Percentiles rank a stretch among this genome's conserved stretches.
Conservation (phyloP, 331 rosid species). For the Cucumis variabilis region DNA sequence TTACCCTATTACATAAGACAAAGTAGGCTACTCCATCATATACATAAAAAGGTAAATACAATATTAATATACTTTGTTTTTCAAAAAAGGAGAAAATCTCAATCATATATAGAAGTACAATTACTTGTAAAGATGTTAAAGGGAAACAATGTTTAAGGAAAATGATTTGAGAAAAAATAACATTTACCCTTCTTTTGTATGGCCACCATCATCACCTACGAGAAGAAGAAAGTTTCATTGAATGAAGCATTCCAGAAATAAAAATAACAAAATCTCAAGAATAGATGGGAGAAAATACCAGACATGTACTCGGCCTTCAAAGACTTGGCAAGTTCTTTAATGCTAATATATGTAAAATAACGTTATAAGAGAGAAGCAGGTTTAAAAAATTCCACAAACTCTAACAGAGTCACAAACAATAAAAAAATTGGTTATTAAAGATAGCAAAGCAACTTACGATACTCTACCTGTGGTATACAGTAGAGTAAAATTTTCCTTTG, state of each 20-base stretch:
- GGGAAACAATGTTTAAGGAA: background rate
- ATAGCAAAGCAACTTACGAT: constrained; percentile 56
- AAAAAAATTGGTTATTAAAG: background rate
- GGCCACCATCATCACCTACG: constrained; percentile 50
- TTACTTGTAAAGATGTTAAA: background rate
- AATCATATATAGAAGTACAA: background rate
- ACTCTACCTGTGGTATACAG: constrained; percentile 66
- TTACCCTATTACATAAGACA: background rate
- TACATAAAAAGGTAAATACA: background rate
- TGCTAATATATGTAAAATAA: constrained; percentile 83
- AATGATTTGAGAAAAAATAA: constrained; percentile 20
- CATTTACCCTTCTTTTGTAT: constrained; percentile 57
- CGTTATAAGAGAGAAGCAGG: constrained; percentile 45
- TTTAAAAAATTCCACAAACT: background rate
- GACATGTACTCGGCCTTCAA: constrained; percentile 57
- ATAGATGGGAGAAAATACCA: constrained; percentile 46
- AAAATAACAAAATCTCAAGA: constrained; percentile 1
- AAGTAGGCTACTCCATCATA: background rate
- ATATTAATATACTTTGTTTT: background rate
- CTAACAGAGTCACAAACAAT: background rate
- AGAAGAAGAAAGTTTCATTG: constrained; percentile 24
- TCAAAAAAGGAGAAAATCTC: background rate
- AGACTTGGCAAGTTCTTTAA: constrained; percentile 64
- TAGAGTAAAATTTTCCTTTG: constrained; percentile 74
- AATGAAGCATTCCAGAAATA: background rate